Evolutionary conservation across 148 eudicot genomes (phyloP), one percentile per base, ranked within the genome.

Genomic region (Silene uniflora): DNA sequence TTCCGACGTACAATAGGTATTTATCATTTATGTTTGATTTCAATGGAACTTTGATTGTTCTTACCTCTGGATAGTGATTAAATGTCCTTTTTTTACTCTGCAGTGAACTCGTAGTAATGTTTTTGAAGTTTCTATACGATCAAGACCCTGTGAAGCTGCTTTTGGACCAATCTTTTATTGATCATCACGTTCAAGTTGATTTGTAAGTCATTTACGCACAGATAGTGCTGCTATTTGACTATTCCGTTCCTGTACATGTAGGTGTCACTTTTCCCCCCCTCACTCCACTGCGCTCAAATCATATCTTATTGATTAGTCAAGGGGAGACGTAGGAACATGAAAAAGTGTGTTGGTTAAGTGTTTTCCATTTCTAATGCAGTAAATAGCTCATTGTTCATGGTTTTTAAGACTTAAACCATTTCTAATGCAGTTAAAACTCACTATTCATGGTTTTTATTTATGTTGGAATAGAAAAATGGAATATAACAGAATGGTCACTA

Each of bases 21-120:
- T 75, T 71, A 21, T 63, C 65, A 80, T 3, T 67, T 39, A 62
- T 47, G 13, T 35, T 73, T 67, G 29, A 60, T 29, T 63, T 66
- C 21, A 35, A 63, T 14, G 74, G 19, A n/a, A 66, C 25, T 39
- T 66, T n/a, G 66, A 55, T 23, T 59, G 21, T 35, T 67, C 54
- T 23, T 3, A 54, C 17, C 16, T 67, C 5, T 77, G 17, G 29
- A 16, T 68, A 39, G 76, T 42, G 32, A 21, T 81, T 76, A 71
- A 66, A 12, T 69, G 67, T 81, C 62, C 56, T 47, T 17, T 39
- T 80, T 44, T 73, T 49, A 65, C 63, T 77, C 65, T 87, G 84
- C 93, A 96, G 99, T 78, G 99, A 96, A 84, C 90, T 92, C 70
- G 94, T 96, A 72, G 87, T 96, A 77, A 68, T 89, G 68, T 96